These are phyloP conservation scores for Jacaranda mimosifolia DNA, from an alignment of 257 asterid genomes.

Conservation along the genomic window DNA sequence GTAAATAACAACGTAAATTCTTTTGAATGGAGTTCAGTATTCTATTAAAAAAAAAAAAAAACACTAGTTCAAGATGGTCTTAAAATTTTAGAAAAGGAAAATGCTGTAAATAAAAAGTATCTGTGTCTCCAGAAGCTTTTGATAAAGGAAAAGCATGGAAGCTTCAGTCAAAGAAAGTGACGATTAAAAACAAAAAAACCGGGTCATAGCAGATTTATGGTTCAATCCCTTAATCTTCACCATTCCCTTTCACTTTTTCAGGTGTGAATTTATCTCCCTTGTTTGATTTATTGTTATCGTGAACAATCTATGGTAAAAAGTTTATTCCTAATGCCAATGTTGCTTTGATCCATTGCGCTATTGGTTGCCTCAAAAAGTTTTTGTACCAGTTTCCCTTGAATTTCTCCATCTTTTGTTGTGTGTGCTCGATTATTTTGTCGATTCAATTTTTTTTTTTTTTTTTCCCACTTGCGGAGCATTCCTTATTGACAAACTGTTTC, in stretches of 20 bases:
- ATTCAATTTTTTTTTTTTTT: neutral
- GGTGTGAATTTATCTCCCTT: slow-evolving; percentile 28
- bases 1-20: neutral
- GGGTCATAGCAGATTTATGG: slow-evolving; percentile 22
- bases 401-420: slow-evolving; percentile 5
- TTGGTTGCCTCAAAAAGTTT: slow-evolving; percentile 8
- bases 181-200: neutral
- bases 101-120: slow-evolving; percentile 13
- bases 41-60: neutral
- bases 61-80: neutral
- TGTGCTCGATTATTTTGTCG: neutral
- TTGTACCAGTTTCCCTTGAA: neutral
- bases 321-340: neutral
- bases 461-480: neutral
- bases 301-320: neutral
- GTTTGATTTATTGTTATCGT: slow-evolving; percentile 7
- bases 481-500: slow-evolving; percentile 1
- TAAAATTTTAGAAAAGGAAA: slow-evolving; percentile 4
- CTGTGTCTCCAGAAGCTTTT: slow-evolving; percentile 10
- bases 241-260: slow-evolving; percentile 23
- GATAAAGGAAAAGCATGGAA: slow-evolving; percentile 26
- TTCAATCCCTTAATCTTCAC: neutral
- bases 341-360: neutral
- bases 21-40: neutral
- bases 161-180: neutral